Percentiles rank a stretch among this genome's conserved stretches.
Conservation (phyloP, 305 asterid genomes). For the Fraxinus baroniana region DNA sequence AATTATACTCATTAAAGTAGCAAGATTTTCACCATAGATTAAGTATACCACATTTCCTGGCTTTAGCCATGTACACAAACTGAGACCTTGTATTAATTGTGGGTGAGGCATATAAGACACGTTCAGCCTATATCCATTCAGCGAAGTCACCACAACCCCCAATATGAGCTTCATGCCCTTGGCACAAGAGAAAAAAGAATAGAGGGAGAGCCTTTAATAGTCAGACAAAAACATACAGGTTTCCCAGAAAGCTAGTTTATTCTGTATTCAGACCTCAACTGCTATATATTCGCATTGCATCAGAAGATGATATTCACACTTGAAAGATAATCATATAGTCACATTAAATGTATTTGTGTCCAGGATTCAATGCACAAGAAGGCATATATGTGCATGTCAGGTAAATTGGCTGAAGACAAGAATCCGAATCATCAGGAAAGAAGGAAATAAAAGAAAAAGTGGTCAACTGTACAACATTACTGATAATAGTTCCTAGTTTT, state of each 20-base stretch:
- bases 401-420: slow-evolving; percentile 8
- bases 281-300: not conserved
- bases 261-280: not conserved
- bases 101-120: not conserved
- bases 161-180: not conserved
- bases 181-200: not conserved
- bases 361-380: not conserved
- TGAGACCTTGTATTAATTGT: not conserved
- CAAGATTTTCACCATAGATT: not conserved
- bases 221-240: not conserved
- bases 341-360: not conserved
- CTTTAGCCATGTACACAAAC: not conserved
- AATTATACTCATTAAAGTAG: not conserved
- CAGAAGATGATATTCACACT: not conserved
- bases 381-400: not conserved
- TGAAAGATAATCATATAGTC: not conserved
- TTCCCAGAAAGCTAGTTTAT: not conserved
- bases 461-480: not conserved
- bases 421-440: not conserved
- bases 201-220: not conserved
- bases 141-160: not conserved
- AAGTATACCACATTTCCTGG: not conserved
- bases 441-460: not conserved
- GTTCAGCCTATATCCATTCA: not conserved
- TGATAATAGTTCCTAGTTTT: not conserved